Conservation (phyloP, 2,329 filamentous ascomycete species). For the Talaromyces sp. region DNA sequence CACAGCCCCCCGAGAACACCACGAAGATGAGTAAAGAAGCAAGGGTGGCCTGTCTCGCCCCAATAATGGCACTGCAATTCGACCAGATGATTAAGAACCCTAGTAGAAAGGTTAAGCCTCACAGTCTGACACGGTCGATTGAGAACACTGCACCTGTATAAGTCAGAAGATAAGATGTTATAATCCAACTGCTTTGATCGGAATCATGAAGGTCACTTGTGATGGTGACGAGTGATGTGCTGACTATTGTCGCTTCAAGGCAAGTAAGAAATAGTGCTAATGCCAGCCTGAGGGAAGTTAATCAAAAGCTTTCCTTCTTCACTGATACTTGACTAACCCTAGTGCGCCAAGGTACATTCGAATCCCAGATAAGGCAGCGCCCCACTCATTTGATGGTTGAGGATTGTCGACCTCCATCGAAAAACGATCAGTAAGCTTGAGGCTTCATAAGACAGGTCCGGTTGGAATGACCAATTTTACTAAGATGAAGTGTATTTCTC, state of each 20-base stretch:
- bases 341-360: constrained; percentile 6
- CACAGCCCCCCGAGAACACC: constrained; percentile 47
- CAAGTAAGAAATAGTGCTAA: constrained; percentile 47
- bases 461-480: no score
- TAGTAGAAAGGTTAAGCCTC: constrained; percentile 22
- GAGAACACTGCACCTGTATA: constrained; percentile 44
- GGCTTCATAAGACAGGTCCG: no score
- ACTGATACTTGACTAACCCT: constrained; percentile 1
- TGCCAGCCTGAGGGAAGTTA: background rate
- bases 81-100: constrained; percentile 62
- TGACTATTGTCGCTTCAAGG: constrained; percentile 56
- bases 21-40: constrained; percentile 50
- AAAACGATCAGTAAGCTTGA: no score
- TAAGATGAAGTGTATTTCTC: no score
- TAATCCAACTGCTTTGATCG: constrained; percentile 48
- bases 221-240: constrained; percentile 54
- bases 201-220: constrained; percentile 43
- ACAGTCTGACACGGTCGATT: background rate
- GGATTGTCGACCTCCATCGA: background rate
- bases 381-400: constrained; percentile 1
- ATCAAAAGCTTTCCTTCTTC: background rate
- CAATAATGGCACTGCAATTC: constrained; percentile 59
- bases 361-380: constrained; percentile 2
- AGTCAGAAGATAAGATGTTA: constrained; percentile 53
- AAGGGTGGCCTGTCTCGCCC: constrained; percentile 36